Percentiles rank a stretch among this genome's conserved stretches.
Evolutionary conservation across 2,329 filamentous ascomycete species (phyloP).

Genomic region (Lasiodiplodia theobromae): DNA sequence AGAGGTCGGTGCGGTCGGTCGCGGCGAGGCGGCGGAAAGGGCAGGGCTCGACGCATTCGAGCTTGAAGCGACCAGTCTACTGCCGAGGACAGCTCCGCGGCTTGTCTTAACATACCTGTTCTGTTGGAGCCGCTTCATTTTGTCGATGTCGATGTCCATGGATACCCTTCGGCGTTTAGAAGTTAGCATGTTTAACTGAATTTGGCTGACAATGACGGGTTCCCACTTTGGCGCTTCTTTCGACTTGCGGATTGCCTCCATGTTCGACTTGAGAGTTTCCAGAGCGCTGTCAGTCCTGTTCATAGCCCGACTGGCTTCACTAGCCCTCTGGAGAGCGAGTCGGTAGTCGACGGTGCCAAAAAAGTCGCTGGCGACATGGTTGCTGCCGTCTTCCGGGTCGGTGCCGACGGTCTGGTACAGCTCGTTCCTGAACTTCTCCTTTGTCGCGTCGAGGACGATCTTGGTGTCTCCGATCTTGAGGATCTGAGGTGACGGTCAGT

Average conservation of each 20-base stretch:
- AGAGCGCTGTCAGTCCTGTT: constrained; percentile 66
- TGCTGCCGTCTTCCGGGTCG: constrained; percentile 49
- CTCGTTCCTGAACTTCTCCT: constrained; percentile 64
- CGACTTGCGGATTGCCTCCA: constrained; percentile 65
- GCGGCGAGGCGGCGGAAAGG: constrained; percentile 21
- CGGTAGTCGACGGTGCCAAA: constrained; percentile 64
- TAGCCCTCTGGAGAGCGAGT: constrained; percentile 60
- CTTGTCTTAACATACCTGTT: background rate
- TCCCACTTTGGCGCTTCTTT: constrained; percentile 66
- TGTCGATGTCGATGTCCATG: constrained; percentile 31
- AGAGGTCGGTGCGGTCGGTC: constrained; percentile 47
- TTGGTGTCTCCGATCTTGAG: constrained; percentile 65
- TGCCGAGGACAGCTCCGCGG: constrained; percentile 19
- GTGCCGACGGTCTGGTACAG: constrained; percentile 58
- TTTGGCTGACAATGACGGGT: constrained; percentile 1
- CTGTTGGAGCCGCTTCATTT: constrained; percentile 4
- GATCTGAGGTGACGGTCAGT: constrained; percentile 51
- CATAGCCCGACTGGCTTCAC: constrained; percentile 56
- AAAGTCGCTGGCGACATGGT: constrained; percentile 59
- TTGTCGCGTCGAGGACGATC: constrained; percentile 60
- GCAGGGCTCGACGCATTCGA: constrained; percentile 25
- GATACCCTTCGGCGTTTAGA: constrained; percentile 40
- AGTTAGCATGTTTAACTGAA: constrained; percentile 36
- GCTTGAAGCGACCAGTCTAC: constrained; percentile 3
- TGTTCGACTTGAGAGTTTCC: constrained; percentile 64